Evolutionary conservation across 2,329 filamentous ascomycete species (phyloP), one percentile per base, ranked within the genome.

Genomic region (Ophiostoma piceae): DNA sequence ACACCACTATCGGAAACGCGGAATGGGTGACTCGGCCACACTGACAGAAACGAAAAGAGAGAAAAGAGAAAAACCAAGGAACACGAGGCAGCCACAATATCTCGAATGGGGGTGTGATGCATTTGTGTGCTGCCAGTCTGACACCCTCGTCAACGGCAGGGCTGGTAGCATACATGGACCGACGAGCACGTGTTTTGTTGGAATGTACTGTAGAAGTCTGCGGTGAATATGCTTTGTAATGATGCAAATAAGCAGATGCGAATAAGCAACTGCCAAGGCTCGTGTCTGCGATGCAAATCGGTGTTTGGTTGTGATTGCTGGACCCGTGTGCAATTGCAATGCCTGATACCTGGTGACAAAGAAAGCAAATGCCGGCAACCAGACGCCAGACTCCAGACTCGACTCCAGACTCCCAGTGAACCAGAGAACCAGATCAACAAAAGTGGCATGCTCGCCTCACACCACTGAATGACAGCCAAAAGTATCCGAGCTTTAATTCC

Each of bases 171-270:
- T 11, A 62, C 57, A 62, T 32, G 26, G 16, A 19, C 4, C 6
- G 35, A 35, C 26, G 57, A 62, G 57, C 57, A 62, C 57, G 57
- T 62, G 57, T 62, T 32, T 62, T 19, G 41, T 41, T 41, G 39
- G 39, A 3, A 41, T 14, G 39, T 41, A 41, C 12, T 12, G 39
- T 41, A 41, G 39, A 41, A 14, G 12, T 41, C 39, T 41, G 39
- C 11, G 39, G 39, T 14, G 12, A 41, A 9, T 41, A 9, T 41
- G 39, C 39, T 41, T 41, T 41, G 39, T 14, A 41, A 14, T 41
- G 39, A 3, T 14, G 39, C 11, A 4, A 14, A 41, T 12, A 14
- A 14, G 39, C 39, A 14, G 39, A 14, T 3, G 12, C 39, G 39
- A 41, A 41, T 12, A 41, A 41, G 12, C 39, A 14, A 12, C 39